Evolutionary conservation across 805 yeast species (phyloP).

Genomic region (Metschnikowia corniflorae): DNA sequence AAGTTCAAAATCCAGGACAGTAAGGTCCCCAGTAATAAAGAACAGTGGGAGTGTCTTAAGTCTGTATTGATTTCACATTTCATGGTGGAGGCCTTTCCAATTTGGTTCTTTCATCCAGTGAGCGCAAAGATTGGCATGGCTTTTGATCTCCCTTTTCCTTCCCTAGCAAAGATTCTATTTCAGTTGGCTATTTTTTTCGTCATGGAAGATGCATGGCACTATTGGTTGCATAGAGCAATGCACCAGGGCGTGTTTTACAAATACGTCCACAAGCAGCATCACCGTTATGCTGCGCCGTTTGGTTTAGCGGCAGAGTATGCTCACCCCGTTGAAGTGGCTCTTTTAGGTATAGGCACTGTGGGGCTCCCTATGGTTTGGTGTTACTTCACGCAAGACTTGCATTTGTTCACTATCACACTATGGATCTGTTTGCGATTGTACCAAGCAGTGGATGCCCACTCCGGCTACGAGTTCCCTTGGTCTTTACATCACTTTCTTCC

Average conservation of each 20-base stretch:
- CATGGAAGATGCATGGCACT: slow-evolving; percentile 94
- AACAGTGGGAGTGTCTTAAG: slow-evolving; percentile 91
- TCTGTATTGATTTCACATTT: slow-evolving; percentile 82
- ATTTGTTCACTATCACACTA: slow-evolving; percentile 79
- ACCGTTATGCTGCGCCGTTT: slow-evolving; percentile 96
- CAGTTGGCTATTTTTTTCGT: slow-evolving; percentile 80
- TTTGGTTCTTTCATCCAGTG: slow-evolving; percentile 95
- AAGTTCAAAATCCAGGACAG: slow-evolving; percentile 87
- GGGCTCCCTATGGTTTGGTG: slow-evolving; percentile 84
- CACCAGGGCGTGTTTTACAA: slow-evolving; percentile 89
- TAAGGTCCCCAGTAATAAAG: slow-evolving; percentile 72
- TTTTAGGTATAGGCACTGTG: slow-evolving; percentile 92
- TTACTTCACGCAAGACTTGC: slow-evolving; percentile 65
- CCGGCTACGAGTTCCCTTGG: slow-evolving; percentile 98
- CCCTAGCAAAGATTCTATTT: slow-evolving; percentile 48
- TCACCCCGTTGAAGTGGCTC: slow-evolving; percentile 89
- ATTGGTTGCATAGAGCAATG: slow-evolving; percentile 88
- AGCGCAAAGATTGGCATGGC: slow-evolving; percentile 78
- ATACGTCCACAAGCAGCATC: slow-evolving; percentile 95
- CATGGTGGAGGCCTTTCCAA: slow-evolving; percentile 91
- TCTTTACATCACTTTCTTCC: slow-evolving; percentile 89
- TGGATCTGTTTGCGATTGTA: slow-evolving; percentile 88
- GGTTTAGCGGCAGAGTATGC: slow-evolving; percentile 98
- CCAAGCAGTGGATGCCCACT: slow-evolving; percentile 97
- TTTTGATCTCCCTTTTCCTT: slow-evolving; percentile 83